Evolutionary conservation across 208 protist species (phyloP).

Genomic region (Histomonas meleagridis): DNA sequence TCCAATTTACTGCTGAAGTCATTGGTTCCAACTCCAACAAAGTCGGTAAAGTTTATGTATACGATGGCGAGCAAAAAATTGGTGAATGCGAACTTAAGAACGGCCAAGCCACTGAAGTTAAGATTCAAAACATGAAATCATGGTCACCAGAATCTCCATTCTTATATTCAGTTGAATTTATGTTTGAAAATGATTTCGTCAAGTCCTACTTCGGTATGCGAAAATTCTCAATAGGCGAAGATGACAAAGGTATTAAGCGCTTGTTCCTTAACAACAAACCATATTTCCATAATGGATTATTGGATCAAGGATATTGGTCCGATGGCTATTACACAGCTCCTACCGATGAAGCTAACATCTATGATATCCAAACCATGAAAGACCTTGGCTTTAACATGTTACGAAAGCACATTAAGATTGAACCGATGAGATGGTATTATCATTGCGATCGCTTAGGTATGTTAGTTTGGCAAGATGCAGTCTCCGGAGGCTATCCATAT

Average conservation of each 20-base stretch:
- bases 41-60: neutral
- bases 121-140: neutral
- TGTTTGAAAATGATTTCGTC: neutral
- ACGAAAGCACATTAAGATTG: constrained; percentile 37
- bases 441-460: constrained; percentile 38
- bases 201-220: constrained; percentile 25
- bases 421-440: constrained; percentile 39
- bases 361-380: constrained; percentile 33
- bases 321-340: constrained; percentile 42
- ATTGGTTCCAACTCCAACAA: neutral
- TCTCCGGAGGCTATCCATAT: constrained; percentile 11
- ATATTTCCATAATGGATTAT: constrained; percentile 30
- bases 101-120: neutral
- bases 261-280: constrained; percentile 22
- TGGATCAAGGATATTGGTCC: constrained; percentile 42
- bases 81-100: neutral
- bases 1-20: neutral
- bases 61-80: neutral
- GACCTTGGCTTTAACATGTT: constrained; percentile 40
- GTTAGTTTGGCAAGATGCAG: constrained; percentile 41
- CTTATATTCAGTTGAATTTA: neutral
- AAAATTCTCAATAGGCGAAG: neutral
- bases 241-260: neutral
- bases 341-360: constrained; percentile 15
- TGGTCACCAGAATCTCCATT: constrained; percentile 29